These are phyloP conservation scores for Tarenaya hassleriana DNA, from an alignment of 345 rosid species.

Conservation along the genomic window DNA sequence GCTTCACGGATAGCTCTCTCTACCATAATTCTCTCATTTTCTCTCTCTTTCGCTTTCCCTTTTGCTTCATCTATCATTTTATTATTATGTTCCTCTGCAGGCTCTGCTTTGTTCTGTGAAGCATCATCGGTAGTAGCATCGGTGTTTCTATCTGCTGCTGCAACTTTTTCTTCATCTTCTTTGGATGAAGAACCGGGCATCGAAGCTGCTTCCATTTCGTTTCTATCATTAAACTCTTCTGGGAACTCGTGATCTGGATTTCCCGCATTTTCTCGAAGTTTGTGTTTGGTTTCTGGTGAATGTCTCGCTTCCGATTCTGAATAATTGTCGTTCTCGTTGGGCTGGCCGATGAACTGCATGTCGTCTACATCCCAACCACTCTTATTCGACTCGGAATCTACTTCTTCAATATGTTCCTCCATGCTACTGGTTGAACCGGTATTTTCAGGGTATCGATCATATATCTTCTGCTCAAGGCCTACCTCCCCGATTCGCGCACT, in stretches of 20 bases:
- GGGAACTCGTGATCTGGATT: constrained; percentile 16
- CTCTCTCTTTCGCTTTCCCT: constrained; percentile 49
- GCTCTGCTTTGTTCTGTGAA: constrained; percentile 36
- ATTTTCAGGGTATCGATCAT: constrained; percentile 29
- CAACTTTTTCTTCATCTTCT: constrained; percentile 23
- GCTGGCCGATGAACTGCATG: constrained; percentile 21
- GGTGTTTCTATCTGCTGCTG: constrained; percentile 23
- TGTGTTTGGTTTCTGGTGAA: constrained; percentile 22
- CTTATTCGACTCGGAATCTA: constrained; percentile 34
- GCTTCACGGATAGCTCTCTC: constrained; percentile 94
- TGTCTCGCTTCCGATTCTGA: constrained; percentile 26
- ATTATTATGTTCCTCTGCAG: constrained; percentile 27
- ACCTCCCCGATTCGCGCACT: constrained; percentile 30
- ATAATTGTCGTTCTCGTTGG: constrained; percentile 14
- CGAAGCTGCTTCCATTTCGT: constrained; percentile 26
- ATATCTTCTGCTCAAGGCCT: constrained; percentile 27
- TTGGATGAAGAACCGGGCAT: constrained; percentile 27
- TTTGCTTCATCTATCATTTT: constrained; percentile 46
- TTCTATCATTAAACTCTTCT: constrained; percentile 21
- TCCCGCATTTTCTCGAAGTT: constrained; percentile 16
- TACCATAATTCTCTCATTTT: constrained; percentile 70
- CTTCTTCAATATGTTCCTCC: constrained; percentile 37
- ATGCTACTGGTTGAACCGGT: constrained; percentile 22
- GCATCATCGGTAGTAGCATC: constrained; percentile 25
- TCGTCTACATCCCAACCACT: constrained; percentile 29